phyloP scores from a whole-genome alignment of 352 stramenopile genomes.

The Phytophthora syringae region DNA sequence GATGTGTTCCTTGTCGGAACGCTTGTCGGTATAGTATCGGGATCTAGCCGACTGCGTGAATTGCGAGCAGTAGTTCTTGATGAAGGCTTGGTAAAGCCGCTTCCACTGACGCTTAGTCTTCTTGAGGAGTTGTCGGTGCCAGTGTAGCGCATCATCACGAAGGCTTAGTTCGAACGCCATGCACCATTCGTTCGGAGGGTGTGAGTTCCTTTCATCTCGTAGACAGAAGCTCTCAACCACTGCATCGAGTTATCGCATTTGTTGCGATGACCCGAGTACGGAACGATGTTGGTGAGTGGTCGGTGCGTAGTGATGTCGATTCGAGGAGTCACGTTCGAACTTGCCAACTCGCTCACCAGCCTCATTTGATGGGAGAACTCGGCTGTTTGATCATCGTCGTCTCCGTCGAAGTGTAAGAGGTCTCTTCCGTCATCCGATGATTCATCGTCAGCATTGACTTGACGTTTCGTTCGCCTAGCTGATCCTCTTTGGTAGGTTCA shows the following conservation, averaged over 20 bases:
- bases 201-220: no score
- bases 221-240: no score
- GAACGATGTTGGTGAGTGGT: background rate
- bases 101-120: background rate
- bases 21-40: background rate
- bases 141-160: background rate
- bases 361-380: background rate
- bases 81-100: background rate
- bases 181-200: background rate
- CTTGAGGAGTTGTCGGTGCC: no score
- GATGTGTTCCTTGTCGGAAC: background rate
- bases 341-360: background rate
- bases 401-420: no score
- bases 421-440: no score
- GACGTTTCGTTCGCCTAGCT: no score
- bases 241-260: no score
- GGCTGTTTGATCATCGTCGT: background rate
- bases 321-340: background rate
- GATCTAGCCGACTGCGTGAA: background rate
- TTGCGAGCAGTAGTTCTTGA: conserved; percentile 10
- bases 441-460: no score
- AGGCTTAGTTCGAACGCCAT: conserved; percentile 7
- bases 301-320: conserved; percentile 5
- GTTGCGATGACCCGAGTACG: no score
- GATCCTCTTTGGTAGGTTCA: no score